phyloP scores from a whole-genome alignment of 2,329 filamentous ascomycete species.

The Ophiostoma sp. region DNA sequence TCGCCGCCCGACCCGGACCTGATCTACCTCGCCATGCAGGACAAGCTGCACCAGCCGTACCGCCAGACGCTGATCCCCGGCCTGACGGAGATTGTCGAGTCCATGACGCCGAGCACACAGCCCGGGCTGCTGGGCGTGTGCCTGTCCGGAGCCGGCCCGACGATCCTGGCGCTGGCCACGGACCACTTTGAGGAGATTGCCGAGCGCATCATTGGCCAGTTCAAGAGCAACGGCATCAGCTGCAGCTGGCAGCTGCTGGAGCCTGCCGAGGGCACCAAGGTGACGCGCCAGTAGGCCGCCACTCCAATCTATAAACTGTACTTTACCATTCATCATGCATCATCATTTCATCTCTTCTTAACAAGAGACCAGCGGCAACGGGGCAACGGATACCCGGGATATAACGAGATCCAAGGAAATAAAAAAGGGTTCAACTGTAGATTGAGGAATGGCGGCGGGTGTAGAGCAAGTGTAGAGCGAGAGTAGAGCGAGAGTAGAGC shows the following conservation, averaged over 20 bases:
- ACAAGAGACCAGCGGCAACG: slow-evolving; percentile 14
- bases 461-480: background rate
- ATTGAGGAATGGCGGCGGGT: background rate
- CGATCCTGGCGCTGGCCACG: slow-evolving; percentile 87
- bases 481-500: no score
- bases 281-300: slow-evolving; percentile 29
- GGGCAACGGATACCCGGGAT: slow-evolving; percentile 16
- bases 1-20: slow-evolving; percentile 87
- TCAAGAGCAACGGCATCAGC: slow-evolving; percentile 65
- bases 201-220: slow-evolving; percentile 66
- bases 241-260: slow-evolving; percentile 86
- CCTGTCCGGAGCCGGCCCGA: slow-evolving; percentile 89
- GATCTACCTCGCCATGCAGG: slow-evolving; percentile 97
- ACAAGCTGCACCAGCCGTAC: slow-evolving; percentile 96
- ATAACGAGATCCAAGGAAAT: background rate
- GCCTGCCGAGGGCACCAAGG: slow-evolving; percentile 66
- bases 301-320: background rate
- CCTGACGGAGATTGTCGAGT: slow-evolving; percentile 81
- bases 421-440: background rate
- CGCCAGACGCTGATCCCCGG: slow-evolving; percentile 87
- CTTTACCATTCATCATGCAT: background rate
- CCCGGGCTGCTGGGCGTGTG: slow-evolving; percentile 89
- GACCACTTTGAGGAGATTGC: slow-evolving; percentile 86
- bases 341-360: slow-evolving; percentile 12
- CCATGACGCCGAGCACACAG: slow-evolving; percentile 81